Conservation (phyloP, 129 eudicot species). For the Saposhnikovia divaricata region DNA sequence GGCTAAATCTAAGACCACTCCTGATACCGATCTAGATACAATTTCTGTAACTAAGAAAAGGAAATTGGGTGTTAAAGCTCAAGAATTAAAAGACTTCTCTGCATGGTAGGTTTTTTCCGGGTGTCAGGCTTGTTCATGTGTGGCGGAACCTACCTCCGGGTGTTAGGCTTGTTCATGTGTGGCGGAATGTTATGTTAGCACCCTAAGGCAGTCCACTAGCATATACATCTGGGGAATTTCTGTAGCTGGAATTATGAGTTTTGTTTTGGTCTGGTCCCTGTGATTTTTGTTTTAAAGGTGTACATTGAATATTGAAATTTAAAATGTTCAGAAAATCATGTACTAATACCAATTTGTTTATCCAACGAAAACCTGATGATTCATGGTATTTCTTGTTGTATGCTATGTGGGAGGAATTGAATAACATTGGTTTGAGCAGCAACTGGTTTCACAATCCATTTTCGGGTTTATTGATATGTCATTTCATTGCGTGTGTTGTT, state of each 20-base stretch:
- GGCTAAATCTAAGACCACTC: slow-evolving; percentile 27
- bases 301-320: not conserved
- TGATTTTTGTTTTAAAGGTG: not conserved
- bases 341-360: not conserved
- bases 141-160: not conserved
- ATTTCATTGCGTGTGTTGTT: too few species aligned
- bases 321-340: not conserved
- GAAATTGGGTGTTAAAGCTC: slow-evolving; percentile 40
- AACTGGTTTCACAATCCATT: not conserved
- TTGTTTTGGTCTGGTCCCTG: not conserved
- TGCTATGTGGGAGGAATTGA: not conserved
- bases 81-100: slow-evolving; percentile 70
- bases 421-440: not conserved
- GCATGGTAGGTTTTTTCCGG: slow-evolving; percentile 43
- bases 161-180: not conserved
- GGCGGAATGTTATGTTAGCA: not conserved
- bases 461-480: not conserved
- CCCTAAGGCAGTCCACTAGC: not conserved
- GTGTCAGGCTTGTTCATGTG: not conserved
- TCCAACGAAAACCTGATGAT: not conserved
- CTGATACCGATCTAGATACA: slow-evolving; percentile 26
- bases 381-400: not conserved
- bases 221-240: not conserved
- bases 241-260: not conserved
- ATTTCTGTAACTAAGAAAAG: slow-evolving; percentile 53